Evolutionary conservation across 192 early-diverging fungal genomes (phyloP).

Genomic region (Borealophlyctis nickersoniae): DNA sequence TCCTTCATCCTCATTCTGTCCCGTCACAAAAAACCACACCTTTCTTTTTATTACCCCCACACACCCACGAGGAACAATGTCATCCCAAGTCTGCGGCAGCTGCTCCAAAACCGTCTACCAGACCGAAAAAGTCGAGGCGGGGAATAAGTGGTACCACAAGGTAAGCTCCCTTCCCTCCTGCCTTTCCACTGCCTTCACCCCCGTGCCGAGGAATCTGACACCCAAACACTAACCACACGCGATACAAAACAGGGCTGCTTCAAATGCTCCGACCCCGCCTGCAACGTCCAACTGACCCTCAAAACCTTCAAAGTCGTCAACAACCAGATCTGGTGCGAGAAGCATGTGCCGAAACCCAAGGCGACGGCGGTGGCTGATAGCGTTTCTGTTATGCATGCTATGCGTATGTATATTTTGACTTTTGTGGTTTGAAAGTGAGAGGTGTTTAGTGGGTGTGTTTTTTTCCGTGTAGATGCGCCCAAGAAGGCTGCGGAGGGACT

Average conservation of each 20-base stretch:
- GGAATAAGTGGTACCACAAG: conserved; percentile 39
- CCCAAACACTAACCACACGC: not conserved
- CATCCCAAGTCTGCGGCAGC: conserved; percentile 33
- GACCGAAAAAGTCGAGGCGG: conserved; percentile 47
- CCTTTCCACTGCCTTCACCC: not conserved
- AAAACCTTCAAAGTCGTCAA: conserved; percentile 44
- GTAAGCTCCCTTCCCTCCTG: conserved; percentile 5
- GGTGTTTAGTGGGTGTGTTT: no score
- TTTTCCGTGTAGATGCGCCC: conserved; percentile 27
- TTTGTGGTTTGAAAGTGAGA: no score
- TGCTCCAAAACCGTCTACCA: conserved; percentile 40
- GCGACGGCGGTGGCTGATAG: conserved; percentile 29
- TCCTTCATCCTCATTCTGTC: no score
- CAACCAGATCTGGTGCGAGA: conserved; percentile 34
- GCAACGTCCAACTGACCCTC: conserved; percentile 34
- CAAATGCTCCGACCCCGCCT: conserved; percentile 37
- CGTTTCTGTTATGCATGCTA: conserved; percentile 20
- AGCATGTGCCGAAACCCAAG: conserved; percentile 38
- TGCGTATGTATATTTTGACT: conserved; percentile 7
- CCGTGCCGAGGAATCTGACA: not conserved
- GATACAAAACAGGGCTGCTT: conserved; percentile 38
- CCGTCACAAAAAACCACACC: no score
- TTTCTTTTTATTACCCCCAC: no score
- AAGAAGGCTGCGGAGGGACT: conserved; percentile 40
- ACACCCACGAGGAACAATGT: conserved; percentile 22